phyloP scores from a whole-genome alignment of 345 rosid species.

The Microthlaspi erraticum region DNA sequence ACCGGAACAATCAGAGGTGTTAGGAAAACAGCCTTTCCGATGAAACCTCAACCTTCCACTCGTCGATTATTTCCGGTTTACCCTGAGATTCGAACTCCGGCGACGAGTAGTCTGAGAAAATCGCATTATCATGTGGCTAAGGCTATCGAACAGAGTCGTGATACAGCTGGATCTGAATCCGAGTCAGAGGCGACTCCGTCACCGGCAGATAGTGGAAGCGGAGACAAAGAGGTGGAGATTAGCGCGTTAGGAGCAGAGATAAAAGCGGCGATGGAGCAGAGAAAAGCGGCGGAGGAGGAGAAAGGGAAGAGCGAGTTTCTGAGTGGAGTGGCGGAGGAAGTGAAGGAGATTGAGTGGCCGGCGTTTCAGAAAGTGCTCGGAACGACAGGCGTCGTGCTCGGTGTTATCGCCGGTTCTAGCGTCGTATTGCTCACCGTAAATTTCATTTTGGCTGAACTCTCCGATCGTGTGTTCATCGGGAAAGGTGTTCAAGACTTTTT shows the following conservation, averaged over 20 bases:
- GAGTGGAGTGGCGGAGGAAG: conserved; percentile 83
- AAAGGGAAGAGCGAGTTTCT: conserved; percentile 47
- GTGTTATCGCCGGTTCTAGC: conserved; percentile 84
- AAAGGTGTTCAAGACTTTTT: conserved; percentile 88
- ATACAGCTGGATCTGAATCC: conserved; percentile 47
- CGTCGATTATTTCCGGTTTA: neutral
- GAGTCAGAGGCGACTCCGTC: conserved; percentile 39
- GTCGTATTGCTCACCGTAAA: conserved; percentile 82
- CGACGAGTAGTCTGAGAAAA: neutral
- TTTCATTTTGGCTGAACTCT: conserved; percentile 81
- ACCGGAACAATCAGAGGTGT: conserved; percentile 19
- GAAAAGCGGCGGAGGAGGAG: conserved; percentile 49
- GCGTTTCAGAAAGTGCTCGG: conserved; percentile 75
- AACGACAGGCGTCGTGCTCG: conserved; percentile 81
- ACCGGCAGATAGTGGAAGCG: conserved; percentile 32
- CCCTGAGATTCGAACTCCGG: conserved; percentile 3
- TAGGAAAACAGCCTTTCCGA: neutral
- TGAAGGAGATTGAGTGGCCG: conserved; percentile 89
- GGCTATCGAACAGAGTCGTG: conserved; percentile 67
- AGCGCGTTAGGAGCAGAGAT: conserved; percentile 67
- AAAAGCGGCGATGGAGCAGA: conserved; percentile 70
- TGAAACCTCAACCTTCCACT: neutral
- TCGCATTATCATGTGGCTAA: conserved; percentile 29
- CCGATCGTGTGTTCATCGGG: conserved; percentile 76
- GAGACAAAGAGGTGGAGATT: conserved; percentile 45